A percentile compares a stretch with the other conserved stretches of the same genome.
phyloP scores from a whole-genome alignment of 139 green algal species.

The Chloropicon primus region DNA sequence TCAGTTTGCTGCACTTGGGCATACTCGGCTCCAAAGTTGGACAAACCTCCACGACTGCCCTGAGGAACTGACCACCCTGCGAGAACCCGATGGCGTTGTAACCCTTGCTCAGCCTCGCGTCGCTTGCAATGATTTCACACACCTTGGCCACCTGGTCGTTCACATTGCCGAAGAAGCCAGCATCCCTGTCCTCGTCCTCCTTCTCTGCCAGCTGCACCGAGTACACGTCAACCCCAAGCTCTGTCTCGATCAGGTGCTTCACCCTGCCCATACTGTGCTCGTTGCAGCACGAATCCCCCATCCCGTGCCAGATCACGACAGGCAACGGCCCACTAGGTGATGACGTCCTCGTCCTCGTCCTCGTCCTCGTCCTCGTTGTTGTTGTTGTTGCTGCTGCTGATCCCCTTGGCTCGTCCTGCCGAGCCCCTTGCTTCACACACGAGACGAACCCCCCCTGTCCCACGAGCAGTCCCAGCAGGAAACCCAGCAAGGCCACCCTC shows the following conservation, averaged over 20 bases:
- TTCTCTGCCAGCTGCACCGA: conserved; percentile 43
- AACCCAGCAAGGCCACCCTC: too few relatives aligned
- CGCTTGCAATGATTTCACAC: conserved; percentile 38
- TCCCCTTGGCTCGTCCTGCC: too few relatives aligned
- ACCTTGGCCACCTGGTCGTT: conserved; percentile 52
- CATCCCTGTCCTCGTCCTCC: conserved; percentile 24
- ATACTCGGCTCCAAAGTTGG: not conserved
- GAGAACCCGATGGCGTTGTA: conserved; percentile 76
- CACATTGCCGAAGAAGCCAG: conserved; percentile 51
- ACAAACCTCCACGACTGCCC: conserved; percentile 23
- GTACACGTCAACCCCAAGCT: conserved; percentile 52
- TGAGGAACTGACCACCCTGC: conserved; percentile 75
- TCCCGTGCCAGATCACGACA: conserved; percentile 59
- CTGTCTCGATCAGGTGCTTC: conserved; percentile 26
- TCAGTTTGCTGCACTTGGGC: conserved; percentile 42
- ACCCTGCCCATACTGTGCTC: conserved; percentile 34
- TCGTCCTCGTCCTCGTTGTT: too few relatives aligned
- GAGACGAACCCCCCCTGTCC: too few relatives aligned
- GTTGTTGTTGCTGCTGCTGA: too few relatives aligned
- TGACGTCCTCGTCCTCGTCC: too few relatives aligned
- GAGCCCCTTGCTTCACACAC: too few relatives aligned
- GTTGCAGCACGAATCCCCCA: conserved; percentile 55
- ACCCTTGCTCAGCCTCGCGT: conserved; percentile 42
- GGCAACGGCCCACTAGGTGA: conserved; percentile 13
- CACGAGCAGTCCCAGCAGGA: too few relatives aligned